A percentile compares a stretch with the other conserved stretches of the same genome.
Evolutionary conservation across 208 protist species (phyloP).

Genomic region (Entamoeba dispar): DNA sequence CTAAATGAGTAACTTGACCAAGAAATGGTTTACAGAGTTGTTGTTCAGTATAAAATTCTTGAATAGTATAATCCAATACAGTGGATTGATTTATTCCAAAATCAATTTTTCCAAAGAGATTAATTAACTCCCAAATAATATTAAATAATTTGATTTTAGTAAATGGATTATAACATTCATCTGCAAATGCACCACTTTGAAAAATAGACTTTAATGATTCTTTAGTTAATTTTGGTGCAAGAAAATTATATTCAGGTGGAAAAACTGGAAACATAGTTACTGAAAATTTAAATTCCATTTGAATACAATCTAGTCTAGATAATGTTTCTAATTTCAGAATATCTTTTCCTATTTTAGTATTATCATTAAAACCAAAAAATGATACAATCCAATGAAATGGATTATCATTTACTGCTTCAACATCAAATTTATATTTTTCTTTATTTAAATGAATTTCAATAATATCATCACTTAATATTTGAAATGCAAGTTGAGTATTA

Average conservation of each 20-base stretch:
- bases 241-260: neutral
- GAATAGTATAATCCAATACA: neutral
- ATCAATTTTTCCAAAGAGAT: neutral
- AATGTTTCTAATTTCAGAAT: neutral
- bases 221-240: neutral
- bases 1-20: neutral
- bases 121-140: neutral
- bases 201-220: neutral
- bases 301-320: neutral
- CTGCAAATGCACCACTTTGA: neutral
- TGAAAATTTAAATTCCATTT: neutral
- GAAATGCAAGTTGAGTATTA: neutral
- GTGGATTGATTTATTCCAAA: neutral
- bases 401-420: neutral
- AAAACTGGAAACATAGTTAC: neutral
- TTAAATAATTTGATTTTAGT: neutral
- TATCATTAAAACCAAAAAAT: neutral
- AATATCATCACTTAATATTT: neutral
- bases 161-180: neutral
- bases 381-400: neutral
- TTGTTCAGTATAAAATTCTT: neutral
- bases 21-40: neutral
- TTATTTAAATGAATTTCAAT: neutral
- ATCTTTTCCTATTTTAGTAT: neutral
- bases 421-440: neutral